Evolutionary conservation across 106 monocot species (phyloP), one percentile per base, ranked within the genome.

Genomic region (Dioscorea dumetorum): DNA sequence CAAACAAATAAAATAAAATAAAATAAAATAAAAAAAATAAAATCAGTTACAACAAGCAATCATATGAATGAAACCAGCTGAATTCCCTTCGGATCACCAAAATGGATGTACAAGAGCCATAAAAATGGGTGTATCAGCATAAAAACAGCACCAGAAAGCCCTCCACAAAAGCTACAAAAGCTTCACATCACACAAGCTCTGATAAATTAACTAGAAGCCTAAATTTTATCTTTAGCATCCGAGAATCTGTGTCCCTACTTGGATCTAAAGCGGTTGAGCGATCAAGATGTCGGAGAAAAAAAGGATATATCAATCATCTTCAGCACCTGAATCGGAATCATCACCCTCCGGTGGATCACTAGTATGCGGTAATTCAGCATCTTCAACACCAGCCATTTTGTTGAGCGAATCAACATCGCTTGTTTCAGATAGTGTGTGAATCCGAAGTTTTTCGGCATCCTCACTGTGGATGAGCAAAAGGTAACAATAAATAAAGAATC

Each of bases 361-460:
- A 41, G 21, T n/a, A 35, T 62, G 32, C 1, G 33, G 15, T 4
- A 70, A 65, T 66, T 78, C 72, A 8, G 58, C 35, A 33, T 84
- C 87, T 31, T 73, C 65, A 62, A 31, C 84, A 76, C 68, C 71
- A 49, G 72, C 72, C 80, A 85, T 77, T 48, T 78, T 90, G 63
- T 80, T 63, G 22, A 85, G 77, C 4, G 85, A 77, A 57, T 89
- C 85, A 14, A 90, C 51, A 54, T 85, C 85, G 49, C 77, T 74
- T 11, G 15, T 70, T 57, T 80, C 82, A 28, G 89, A 83, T 15
- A 85, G 80, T 1, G 80, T 80, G 28, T 77, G 77, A 31, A 83
- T 71, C 31, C 90, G 79, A 33, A 90, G 77, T 8, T 63, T 67
- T 16, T 90, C 80, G 23, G 85, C 90, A 66, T 90, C 90, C 69